phyloP scores from a whole-genome alignment of 108 stramenopile species.

The Cyclostephanos tholiformis region DNA sequence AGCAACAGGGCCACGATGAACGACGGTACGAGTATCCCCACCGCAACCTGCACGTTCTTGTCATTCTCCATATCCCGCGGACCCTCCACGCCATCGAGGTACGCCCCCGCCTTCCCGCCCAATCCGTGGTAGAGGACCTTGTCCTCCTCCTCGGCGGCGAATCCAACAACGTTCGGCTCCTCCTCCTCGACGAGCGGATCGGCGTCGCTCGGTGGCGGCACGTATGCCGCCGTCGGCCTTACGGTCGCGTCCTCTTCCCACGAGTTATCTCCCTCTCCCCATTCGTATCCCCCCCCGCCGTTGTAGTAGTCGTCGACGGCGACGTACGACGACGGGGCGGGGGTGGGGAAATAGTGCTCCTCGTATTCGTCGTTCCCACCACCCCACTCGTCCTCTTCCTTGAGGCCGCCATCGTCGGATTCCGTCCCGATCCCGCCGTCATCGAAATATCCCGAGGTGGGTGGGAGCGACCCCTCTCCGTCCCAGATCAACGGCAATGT shows the following conservation, averaged over 20 bases:
- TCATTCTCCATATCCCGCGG: conserved; percentile 38
- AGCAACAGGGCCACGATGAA: conserved; percentile 29
- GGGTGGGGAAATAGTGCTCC: neutral
- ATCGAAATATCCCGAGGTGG: neutral
- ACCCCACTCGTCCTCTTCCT: neutral
- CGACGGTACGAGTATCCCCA: conserved; percentile 24
- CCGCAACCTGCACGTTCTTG: conserved; percentile 42
- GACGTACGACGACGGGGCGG: neutral
- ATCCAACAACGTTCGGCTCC: neutral
- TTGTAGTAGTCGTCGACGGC: neutral
- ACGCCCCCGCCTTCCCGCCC: conserved; percentile 21
- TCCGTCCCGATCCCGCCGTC: neutral
- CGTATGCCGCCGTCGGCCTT: neutral
- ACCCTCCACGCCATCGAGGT: conserved; percentile 40
- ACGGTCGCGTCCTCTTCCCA: neutral
- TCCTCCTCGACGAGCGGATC: conserved; percentile 5
- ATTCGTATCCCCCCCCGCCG: neutral
- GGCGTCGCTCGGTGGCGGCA: neutral
- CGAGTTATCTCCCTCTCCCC: neutral
- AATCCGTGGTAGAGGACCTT: conserved; percentile 15
- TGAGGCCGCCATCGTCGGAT: no score
- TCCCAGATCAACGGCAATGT: neutral
- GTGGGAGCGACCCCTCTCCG: neutral
- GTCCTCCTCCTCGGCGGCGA: neutral
- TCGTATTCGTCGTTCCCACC: neutral